Evolutionary conservation across 331 rosid species (phyloP).

Genomic region (Prunus yedoensis): DNA sequence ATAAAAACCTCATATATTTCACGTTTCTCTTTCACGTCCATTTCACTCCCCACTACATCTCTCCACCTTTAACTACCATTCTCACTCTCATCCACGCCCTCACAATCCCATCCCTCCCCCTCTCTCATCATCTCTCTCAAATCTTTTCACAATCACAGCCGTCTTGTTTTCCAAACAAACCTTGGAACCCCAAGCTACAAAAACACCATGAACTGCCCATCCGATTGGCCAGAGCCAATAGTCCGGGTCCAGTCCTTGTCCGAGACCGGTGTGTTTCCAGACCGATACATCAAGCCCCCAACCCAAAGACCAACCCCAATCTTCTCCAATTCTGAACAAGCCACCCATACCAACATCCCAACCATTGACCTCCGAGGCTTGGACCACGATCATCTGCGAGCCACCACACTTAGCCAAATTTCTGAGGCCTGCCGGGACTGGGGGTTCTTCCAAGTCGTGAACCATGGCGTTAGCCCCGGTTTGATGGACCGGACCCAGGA

Average conservation of each 20-base stretch:
- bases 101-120: slow-evolving; percentile 8
- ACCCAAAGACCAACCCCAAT: slow-evolving; percentile 29
- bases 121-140: slow-evolving; percentile 11
- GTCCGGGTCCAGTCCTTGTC: slow-evolving; percentile 58
- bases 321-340: neutral
- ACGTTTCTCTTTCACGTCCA: slow-evolving; percentile 53
- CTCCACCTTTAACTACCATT: slow-evolving; percentile 27
- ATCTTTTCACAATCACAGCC: neutral
- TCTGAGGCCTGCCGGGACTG: slow-evolving; percentile 49
- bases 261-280: slow-evolving; percentile 37
- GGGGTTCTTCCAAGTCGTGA: slow-evolving; percentile 52
- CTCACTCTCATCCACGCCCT: neutral
- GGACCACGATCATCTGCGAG: neutral
- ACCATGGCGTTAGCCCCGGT: slow-evolving; percentile 42
- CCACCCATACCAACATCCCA: slow-evolving; percentile 36
- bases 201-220: slow-evolving; percentile 26
- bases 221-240: slow-evolving; percentile 58
- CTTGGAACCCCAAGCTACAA: slow-evolving; percentile 14
- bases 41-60: slow-evolving; percentile 22
- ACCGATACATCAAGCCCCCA: slow-evolving; percentile 46
- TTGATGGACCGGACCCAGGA: slow-evolving; percentile 31
- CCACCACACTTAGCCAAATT: slow-evolving; percentile 26
- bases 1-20: slow-evolving; percentile 36
- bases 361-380: slow-evolving; percentile 40
- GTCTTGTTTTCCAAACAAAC: neutral